These are phyloP conservation scores for Penicillium cataractarum DNA, from an alignment of 495 filamentous ascomycete genomes.

Conservation along the genomic window DNA sequence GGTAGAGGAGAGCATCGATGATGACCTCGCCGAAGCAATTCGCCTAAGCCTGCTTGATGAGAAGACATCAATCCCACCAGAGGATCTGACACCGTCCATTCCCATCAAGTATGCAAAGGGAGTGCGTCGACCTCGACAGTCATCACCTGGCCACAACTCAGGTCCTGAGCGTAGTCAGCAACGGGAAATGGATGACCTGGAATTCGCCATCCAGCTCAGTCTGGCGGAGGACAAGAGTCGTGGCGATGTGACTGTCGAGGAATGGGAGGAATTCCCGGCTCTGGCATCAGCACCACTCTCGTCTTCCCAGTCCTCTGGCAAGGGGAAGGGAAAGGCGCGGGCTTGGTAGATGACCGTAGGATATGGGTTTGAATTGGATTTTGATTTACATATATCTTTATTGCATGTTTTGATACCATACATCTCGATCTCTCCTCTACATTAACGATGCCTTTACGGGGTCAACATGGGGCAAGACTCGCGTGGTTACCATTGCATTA, in stretches of 20 bases:
- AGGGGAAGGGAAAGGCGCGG: constrained; percentile 48
- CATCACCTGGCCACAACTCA: constrained; percentile 28
- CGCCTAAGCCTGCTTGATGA: constrained; percentile 71
- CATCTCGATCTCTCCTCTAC: neutral
- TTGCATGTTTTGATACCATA: neutral
- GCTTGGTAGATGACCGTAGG: constrained; percentile 22
- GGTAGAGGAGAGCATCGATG: constrained; percentile 64
- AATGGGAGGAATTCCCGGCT: constrained; percentile 61
- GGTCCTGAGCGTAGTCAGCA: constrained; percentile 42
- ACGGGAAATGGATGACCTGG: constrained; percentile 72
- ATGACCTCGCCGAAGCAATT: constrained; percentile 80
- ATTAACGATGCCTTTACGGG: neutral
- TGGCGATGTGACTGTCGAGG: constrained; percentile 29
- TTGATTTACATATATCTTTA: neutral
- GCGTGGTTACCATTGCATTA: neutral
- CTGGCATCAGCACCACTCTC: constrained; percentile 49
- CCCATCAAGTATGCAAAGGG: constrained; percentile 57
- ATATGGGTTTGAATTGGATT: constrained; percentile 7
- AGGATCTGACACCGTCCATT: constrained; percentile 46
- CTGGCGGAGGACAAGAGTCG: constrained; percentile 74
- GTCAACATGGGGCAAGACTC: neutral
- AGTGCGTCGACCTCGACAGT: constrained; percentile 17
- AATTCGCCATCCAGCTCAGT: constrained; percentile 83
- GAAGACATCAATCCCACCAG: constrained; percentile 6
- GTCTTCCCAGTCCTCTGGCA: constrained; percentile 46